These are phyloP conservation scores for Apiotrichum gracile DNA, from an alignment of 1,284 basidiomycete genomes.

Conservation along the genomic window DNA sequence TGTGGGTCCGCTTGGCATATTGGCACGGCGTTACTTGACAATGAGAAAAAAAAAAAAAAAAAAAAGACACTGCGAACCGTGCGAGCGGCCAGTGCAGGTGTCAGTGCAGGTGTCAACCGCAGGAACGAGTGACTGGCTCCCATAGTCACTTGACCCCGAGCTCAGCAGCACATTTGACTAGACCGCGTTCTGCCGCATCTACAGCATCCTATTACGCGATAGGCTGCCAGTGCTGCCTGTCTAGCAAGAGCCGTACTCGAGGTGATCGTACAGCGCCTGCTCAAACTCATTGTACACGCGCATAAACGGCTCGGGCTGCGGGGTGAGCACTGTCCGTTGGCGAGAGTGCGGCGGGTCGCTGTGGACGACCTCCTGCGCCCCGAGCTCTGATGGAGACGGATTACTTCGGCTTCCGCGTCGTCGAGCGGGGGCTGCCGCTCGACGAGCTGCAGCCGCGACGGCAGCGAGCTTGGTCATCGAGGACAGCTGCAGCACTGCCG, in stretches of 20 bases:
- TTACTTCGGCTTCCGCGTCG: conserved; percentile 20
- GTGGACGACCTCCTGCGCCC: conserved; percentile 21
- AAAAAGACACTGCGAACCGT: too few species aligned
- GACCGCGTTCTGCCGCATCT: neutral
- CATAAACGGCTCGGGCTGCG: conserved; percentile 22
- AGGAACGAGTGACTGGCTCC: too few species aligned
- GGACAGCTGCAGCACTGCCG: conserved; percentile 24
- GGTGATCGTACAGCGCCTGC: conserved; percentile 26
- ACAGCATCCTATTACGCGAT: too few species aligned
- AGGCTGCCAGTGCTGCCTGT: neutral
- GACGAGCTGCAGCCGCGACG: conserved; percentile 32
- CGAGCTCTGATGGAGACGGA: conserved; percentile 31
- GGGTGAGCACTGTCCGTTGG: neutral
- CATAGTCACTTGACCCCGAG: too few species aligned
- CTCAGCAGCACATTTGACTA: too few species aligned
- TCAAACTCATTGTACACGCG: conserved; percentile 30
- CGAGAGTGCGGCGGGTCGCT: too few species aligned
- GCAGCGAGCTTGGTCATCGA: conserved; percentile 35
- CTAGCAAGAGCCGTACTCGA: conserved; percentile 14
- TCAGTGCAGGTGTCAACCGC: too few species aligned
- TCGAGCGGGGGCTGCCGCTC: conserved; percentile 31
- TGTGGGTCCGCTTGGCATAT: too few species aligned
- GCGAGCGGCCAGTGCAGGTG: too few species aligned
- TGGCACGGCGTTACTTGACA: too few species aligned
- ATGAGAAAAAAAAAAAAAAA: too few species aligned